These are phyloP conservation scores for Thecamonas trahens DNA, from an alignment of 78 protist genomes.

Conservation along the genomic window DNA sequence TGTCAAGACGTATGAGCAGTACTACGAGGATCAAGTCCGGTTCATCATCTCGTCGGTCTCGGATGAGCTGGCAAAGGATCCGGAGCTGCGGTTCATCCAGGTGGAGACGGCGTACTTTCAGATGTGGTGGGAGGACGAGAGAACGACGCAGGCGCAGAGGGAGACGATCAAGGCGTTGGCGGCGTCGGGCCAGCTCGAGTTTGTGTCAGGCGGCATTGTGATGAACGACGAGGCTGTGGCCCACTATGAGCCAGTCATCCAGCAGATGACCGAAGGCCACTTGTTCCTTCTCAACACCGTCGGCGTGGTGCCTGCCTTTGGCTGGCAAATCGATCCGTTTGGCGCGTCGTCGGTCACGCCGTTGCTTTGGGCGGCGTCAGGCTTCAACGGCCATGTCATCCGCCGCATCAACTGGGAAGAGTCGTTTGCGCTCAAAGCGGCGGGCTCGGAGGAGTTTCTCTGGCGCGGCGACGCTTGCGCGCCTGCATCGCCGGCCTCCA, in stretches of 20 bases:
- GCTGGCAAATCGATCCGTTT: slow-evolving; percentile 47
- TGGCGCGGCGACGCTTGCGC: not conserved
- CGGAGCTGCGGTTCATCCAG: not conserved
- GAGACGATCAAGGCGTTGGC: too few species aligned
- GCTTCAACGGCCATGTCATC: slow-evolving; percentile 2
- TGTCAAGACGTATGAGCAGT: too few species aligned
- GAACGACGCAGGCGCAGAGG: too few species aligned
- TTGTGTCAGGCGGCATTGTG: slow-evolving; percentile 28
- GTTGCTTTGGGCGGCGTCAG: not conserved
- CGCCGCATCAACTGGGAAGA: not conserved
- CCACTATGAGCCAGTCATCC: not conserved
- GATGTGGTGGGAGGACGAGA: not conserved
- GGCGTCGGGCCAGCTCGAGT: not conserved
- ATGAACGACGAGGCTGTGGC: slow-evolving; percentile 24
- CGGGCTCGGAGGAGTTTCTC: not conserved
- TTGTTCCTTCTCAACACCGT: not conserved
- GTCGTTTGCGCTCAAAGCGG: not conserved
- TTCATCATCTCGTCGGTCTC: not conserved
- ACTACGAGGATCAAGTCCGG: not conserved
- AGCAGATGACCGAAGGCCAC: slow-evolving; percentile 16
- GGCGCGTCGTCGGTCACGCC: not conserved
- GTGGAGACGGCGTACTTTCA: slow-evolving; percentile 8
- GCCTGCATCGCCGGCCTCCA: not conserved
- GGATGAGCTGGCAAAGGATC: not conserved
- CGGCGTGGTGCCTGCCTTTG: not conserved